Conservation (phyloP, 352 stramenopile genomes). For the Globisporangium barbulae region DNA sequence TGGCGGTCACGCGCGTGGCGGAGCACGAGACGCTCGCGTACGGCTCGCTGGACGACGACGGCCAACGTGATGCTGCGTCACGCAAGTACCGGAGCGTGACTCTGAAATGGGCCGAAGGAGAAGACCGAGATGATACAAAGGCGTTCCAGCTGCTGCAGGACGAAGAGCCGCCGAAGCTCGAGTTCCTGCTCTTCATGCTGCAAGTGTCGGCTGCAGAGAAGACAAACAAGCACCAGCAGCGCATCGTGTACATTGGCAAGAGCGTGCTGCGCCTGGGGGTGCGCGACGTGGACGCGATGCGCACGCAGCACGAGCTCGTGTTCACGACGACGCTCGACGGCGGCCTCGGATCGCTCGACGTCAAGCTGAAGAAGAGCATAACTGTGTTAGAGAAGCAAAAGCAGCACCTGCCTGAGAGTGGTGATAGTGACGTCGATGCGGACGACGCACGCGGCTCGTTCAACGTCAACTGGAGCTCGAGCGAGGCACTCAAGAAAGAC, state of each 20-base stretch:
- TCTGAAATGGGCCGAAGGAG: constrained; percentile 27
- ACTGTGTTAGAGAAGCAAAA: neutral
- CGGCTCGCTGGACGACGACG: constrained; percentile 22
- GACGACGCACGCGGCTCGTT: constrained; percentile 23
- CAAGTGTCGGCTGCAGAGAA: neutral
- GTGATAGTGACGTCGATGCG: neutral
- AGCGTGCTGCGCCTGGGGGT: constrained; percentile 27
- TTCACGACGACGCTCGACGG: constrained; percentile 35
- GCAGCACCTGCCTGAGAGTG: neutral
- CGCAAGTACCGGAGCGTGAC: constrained; percentile 21
- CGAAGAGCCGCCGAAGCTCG: constrained; percentile 8
- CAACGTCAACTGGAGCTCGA: constrained; percentile 55
- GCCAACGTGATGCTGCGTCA: neutral
- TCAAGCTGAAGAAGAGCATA: constrained; percentile 25
- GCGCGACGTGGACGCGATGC: constrained; percentile 38
- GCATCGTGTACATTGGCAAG: constrained; percentile 33
- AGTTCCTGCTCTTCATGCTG: constrained; percentile 40
- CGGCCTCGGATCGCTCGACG: constrained; percentile 32
- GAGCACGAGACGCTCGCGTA: constrained; percentile 23
- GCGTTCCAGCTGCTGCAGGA: constrained; percentile 17
- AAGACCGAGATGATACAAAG: neutral
- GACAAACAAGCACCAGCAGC: neutral
- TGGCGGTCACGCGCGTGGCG: constrained; percentile 28
- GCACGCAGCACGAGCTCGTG: constrained; percentile 39
- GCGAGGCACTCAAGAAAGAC: constrained; percentile 44